Evolutionary conservation across 2,329 filamentous ascomycete species (phyloP), one percentile per base, ranked within the genome.

Genomic region (Microthyrium microscopicum): DNA sequence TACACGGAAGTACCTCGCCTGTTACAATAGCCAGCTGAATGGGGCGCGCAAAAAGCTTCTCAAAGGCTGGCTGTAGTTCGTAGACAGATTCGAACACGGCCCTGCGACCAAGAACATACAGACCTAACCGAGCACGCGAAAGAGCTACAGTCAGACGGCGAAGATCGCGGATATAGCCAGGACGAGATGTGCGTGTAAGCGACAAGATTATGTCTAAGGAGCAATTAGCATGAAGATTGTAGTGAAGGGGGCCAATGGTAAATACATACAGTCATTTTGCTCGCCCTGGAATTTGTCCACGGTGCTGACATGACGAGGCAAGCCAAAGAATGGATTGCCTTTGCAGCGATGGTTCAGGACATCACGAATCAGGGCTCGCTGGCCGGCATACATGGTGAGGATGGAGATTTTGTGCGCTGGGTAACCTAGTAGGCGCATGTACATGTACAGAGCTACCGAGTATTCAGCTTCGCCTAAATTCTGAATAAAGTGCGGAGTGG

Each of bases 211-310:
- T 73, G 49, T 94, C 82, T 89, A 37, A 2, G n/a, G n/a, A n/a
- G n/a, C n/a, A n/a, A n/a, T n/a, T n/a, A n/a, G n/a, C 22, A 27
- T 13, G 20, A 20, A 3, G 16, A 17, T 25, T 8, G 22, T 13
- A 25, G 22, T 25, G 8, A 22, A 26, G 5, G 18, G 5, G 2
- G 11, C 15, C 18, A 12, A 8, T 30, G 13, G 25, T 4, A n/a
- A 4, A 32, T 17, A 72, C 79, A 66, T 66, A 89, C 82, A 95
- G 50, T 98, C 89, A 56, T 98, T 98, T 57, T 98, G 89, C 62
- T 98, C 89, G 52, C 89, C 91, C 60, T 98, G 89, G 49, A 95
- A 98, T 54, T 93, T 94, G 60, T 98, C 89, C 41, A 98, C 87
- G 4, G 91, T 98, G 3, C 82, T 85, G 19, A 98, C 82, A 34